Evolutionary conservation across 176 grass and related monocot genomes (phyloP).

Genomic region (Raddia guianensis): DNA sequence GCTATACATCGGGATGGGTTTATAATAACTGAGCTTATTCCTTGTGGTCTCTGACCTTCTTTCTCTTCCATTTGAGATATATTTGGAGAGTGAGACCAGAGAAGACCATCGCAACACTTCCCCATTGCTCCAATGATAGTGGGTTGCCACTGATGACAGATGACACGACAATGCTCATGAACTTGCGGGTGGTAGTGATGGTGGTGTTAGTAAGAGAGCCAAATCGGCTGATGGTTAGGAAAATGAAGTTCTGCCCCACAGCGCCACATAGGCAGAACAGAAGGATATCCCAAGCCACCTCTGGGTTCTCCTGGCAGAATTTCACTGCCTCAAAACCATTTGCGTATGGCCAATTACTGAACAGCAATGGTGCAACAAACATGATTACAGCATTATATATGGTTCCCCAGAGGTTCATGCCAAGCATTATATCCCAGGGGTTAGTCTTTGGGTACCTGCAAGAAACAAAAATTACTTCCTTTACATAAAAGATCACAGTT

Average conservation of each 20-base stretch:
- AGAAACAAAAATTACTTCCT: constrained; percentile 8
- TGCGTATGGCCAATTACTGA: constrained; percentile 74
- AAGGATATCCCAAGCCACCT: constrained; percentile 93
- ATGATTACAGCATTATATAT: constrained; percentile 88
- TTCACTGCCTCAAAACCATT: constrained; percentile 81
- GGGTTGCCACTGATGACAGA: constrained; percentile 86
- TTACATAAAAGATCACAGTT: constrained; percentile 12
- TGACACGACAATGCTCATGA: constrained; percentile 89
- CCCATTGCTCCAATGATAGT: constrained; percentile 74
- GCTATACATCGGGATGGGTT: constrained; percentile 22
- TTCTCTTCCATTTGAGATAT: constrained; percentile 81
- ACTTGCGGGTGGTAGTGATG: constrained; percentile 93
- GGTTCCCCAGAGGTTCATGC: constrained; percentile 98
- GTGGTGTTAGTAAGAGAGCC: constrained; percentile 97
- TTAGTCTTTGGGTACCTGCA: constrained; percentile 85
- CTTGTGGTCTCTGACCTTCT: constrained; percentile 61
- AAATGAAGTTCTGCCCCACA: constrained; percentile 93
- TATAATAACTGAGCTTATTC: constrained; percentile 33
- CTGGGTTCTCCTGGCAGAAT: constrained; percentile 83
- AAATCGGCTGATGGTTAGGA: constrained; percentile 94
- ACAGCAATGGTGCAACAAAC: constrained; percentile 69
- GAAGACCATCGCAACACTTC: constrained; percentile 68
- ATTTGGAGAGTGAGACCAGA: constrained; percentile 76
- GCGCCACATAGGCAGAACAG: constrained; percentile 89
- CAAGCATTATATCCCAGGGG: constrained; percentile 98